phyloP scores from a whole-genome alignment of 768 basidiomycete species.

The Nevesoporus exiguus region DNA sequence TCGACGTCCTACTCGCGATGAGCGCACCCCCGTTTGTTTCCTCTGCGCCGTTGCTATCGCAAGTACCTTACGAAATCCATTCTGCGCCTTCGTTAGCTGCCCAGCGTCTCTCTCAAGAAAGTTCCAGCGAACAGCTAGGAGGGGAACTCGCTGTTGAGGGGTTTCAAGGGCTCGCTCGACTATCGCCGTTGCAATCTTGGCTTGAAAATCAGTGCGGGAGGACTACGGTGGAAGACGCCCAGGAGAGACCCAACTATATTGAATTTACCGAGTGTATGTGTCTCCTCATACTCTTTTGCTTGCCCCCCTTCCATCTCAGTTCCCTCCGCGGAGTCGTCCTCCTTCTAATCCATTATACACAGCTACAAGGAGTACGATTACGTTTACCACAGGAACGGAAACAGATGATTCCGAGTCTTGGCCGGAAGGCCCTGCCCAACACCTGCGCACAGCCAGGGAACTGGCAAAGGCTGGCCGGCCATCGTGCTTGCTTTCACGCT shows the following conservation, averaged over 20 bases:
- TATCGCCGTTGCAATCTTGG: neutral
- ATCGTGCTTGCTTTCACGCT: neutral
- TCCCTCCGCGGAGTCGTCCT: neutral
- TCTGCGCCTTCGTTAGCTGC: neutral
- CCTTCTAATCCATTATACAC: neutral
- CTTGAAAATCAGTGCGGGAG: neutral
- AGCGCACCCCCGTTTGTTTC: neutral
- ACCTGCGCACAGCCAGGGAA: neutral
- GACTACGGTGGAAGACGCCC: neutral
- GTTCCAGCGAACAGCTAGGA: neutral
- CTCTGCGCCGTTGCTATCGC: neutral
- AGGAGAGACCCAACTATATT: neutral
- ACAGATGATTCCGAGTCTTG: too few relatives aligned
- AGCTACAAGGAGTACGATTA: too few relatives aligned
- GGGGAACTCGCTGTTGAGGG: neutral
- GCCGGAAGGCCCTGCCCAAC: too few relatives aligned
- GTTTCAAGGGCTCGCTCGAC: neutral
- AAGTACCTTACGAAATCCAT: too few relatives aligned
- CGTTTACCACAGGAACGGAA: neutral
- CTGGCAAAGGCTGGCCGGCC: neutral
- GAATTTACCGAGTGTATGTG: neutral
- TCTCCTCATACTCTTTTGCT: neutral
- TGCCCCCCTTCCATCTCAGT: neutral
- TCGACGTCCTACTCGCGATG: neutral
- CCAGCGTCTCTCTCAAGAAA: neutral